Evolutionary conservation across 2,329 filamentous ascomycete species (phyloP).

Genomic region (Zymoseptoria ardabiliae): DNA sequence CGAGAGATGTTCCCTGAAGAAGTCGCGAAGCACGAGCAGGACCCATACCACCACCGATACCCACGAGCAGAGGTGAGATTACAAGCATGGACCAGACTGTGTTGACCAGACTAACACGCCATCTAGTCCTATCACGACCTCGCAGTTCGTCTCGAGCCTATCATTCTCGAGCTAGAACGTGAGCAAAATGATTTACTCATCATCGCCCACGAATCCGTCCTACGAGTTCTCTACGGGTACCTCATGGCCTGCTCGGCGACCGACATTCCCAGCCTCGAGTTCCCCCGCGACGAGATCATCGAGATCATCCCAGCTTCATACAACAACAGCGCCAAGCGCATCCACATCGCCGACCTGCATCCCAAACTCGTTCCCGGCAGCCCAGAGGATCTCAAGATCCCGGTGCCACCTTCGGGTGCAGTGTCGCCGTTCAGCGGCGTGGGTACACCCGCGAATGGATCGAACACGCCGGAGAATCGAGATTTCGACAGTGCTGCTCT

Average conservation of each 20-base stretch:
- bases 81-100: background rate
- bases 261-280: constrained; percentile 87
- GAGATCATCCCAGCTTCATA: constrained; percentile 98
- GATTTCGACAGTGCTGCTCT: background rate
- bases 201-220: constrained; percentile 95
- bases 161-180: constrained; percentile 92
- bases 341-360: constrained; percentile 68
- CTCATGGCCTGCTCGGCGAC: constrained; percentile 96
- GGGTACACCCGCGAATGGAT: constrained; percentile 26
- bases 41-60: constrained; percentile 96
- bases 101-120: background rate
- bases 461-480: background rate
- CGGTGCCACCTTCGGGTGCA: constrained; percentile 48
- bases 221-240: constrained; percentile 93
- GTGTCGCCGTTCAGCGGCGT: constrained; percentile 38
- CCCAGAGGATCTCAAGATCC: constrained; percentile 73
- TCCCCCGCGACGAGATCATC: constrained; percentile 94
- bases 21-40: constrained; percentile 82
- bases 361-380: constrained; percentile 64
- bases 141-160: constrained; percentile 93
- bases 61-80: constrained; percentile 74
- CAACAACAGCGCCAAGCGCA: constrained; percentile 88
- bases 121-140: constrained; percentile 90
- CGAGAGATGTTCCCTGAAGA: constrained; percentile 80
- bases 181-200: constrained; percentile 97